Base-by-base conservation (phyloP, 2,329 filamentous ascomycete species). In the Diaporthe eres region DNA sequence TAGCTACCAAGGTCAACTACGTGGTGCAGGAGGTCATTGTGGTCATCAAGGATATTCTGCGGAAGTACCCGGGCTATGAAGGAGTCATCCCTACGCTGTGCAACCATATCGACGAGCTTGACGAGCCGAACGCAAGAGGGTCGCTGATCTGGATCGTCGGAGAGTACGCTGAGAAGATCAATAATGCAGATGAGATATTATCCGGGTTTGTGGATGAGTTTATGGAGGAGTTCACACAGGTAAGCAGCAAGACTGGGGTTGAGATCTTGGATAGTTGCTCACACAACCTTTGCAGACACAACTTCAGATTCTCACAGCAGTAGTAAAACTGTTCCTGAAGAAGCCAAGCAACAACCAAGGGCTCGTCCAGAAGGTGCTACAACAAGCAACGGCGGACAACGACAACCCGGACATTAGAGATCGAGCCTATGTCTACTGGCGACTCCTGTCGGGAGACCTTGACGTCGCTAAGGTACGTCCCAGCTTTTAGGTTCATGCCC, bases 131-230 rank as follows among this genome's bases (percentile, higher is more conserved):
- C 80, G 97, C 97, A 9, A 90, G 97, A 81, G 96, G 94, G 3
- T 94, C 96, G 31, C 87, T 99, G 76, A 98, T 99, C 81, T 99
- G 97, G 97, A 98, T 99, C 79, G 96, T 99, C 8, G 97, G 97
- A 79, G 97, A 99, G 84, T 99, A 99, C 83, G 97, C 97, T 0
- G 97, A 99, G 87, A 99, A 99, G 89, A 99, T 99, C 82, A 98
- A 92, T 86, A 98, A 99, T 81, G 97, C 97, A n/a, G 95, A 96
- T 78, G 95, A 98, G 80, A 98, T 99, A 77, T 85, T 99, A 76
- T 90, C 92, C 71, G 93, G 94, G 25, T 99, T 99, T 82, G 96
- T 98, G 17, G 97, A 98, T 74, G 93, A 92, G 0, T 98, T 99
- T 84, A 94, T 94, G 83, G 97, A 98, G 83, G 97, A 99, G 84